phyloP scores from a whole-genome alignment of 345 rosid species.

The Turnera subulata region DNA sequence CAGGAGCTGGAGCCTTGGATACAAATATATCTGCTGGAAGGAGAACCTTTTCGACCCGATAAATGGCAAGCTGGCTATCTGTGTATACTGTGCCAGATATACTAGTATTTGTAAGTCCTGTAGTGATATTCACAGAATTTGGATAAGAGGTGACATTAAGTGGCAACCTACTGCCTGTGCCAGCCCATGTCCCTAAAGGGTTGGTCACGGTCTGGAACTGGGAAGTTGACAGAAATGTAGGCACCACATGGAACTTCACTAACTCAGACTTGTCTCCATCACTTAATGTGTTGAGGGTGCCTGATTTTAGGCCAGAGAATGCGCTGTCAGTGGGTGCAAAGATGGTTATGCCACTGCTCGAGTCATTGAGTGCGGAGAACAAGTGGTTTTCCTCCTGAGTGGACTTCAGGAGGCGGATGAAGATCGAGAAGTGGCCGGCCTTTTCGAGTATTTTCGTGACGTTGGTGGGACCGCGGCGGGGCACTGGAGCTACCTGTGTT shows the following conservation, averaged over 20 bases:
- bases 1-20: conserved; percentile 4
- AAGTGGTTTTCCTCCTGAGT: conserved; percentile 5
- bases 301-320: conserved; percentile 13
- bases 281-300: conserved; percentile 10
- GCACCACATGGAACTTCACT: conserved; percentile 35
- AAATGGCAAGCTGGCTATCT: conserved; percentile 28
- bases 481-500: too few relatives aligned
- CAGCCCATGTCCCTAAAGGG: conserved; percentile 35
- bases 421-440: conserved; percentile 4
- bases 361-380: conserved; percentile 4
- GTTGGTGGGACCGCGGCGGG: not conserved
- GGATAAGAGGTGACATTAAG: conserved; percentile 26
- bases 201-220: conserved; percentile 39
- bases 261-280: conserved; percentile 26
- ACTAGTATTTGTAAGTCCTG: conserved; percentile 26
- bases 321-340: conserved; percentile 19
- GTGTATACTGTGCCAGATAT: conserved; percentile 23
- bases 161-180: conserved; percentile 19
- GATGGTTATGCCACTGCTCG: conserved; percentile 17
- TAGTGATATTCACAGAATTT: conserved; percentile 11
- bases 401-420: conserved; percentile 6
- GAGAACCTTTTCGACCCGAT: conserved; percentile 32
- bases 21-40: conserved; percentile 24
- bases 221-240: conserved; percentile 19
- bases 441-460: conserved; percentile 7